phyloP scores from a whole-genome alignment of 2,329 filamentous ascomycete genomes.

The Dactylonectria macrodidyma region DNA sequence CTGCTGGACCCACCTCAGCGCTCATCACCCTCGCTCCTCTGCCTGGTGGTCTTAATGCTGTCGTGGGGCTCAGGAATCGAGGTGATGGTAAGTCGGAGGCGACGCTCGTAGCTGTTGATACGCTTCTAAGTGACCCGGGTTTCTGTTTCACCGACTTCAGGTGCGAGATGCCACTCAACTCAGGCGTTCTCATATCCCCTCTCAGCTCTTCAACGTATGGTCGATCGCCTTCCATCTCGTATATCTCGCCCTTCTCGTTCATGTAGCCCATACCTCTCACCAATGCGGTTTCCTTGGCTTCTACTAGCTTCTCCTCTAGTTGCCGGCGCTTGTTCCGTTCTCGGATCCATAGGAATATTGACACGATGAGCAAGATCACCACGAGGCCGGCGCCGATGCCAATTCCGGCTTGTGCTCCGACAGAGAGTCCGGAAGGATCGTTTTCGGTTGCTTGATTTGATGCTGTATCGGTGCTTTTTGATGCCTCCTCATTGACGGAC shows the following conservation, averaged over 20 bases:
- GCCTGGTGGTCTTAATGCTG: not conserved
- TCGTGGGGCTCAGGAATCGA: not conserved
- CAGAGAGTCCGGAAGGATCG: slow-evolving; percentile 17
- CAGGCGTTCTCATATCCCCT: slow-evolving; percentile 41
- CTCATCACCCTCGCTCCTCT: not conserved
- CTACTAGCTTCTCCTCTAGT: slow-evolving; percentile 32
- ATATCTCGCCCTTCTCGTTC: slow-evolving; percentile 14
- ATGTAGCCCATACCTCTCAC: not conserved
- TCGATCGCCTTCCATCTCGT: slow-evolving; percentile 46
- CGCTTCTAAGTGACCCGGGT: not conserved
- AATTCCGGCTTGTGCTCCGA: slow-evolving; percentile 40
- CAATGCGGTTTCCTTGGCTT: slow-evolving; percentile 17
- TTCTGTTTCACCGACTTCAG: not conserved
- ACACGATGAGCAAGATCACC: slow-evolving; percentile 34
- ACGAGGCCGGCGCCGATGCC: slow-evolving; percentile 37
- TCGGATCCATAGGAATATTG: slow-evolving; percentile 40
- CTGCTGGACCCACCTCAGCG: not conserved
- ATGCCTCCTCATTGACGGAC: slow-evolving; percentile 18
- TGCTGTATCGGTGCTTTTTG: slow-evolving; percentile 13
- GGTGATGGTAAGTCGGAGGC: slow-evolving; percentile 3
- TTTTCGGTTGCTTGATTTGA: not conserved
- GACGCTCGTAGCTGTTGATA: not conserved
- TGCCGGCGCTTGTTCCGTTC: slow-evolving; percentile 38
- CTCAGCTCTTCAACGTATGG: slow-evolving; percentile 38
- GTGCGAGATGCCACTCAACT: slow-evolving; percentile 25